phyloP scores from a whole-genome alignment of 1,284 basidiomycete species.

The Tilletiaria anomala region DNA sequence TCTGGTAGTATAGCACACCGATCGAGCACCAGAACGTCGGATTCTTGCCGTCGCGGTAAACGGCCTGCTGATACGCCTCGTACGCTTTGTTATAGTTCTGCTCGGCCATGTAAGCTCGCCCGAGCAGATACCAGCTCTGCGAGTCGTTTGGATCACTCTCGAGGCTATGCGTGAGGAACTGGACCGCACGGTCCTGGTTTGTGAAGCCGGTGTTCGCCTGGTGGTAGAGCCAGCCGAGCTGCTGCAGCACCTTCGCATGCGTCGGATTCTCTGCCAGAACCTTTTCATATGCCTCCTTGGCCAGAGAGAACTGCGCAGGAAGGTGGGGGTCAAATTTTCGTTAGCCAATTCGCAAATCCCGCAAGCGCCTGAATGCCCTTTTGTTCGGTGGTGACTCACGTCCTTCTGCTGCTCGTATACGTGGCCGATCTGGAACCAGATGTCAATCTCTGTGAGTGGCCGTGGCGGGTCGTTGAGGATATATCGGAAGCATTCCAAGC shows the following conservation, averaged over 20 bases:
- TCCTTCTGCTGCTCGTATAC: slow-evolving; percentile 95
- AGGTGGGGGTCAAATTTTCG: slow-evolving; percentile 12
- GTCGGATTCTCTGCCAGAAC: slow-evolving; percentile 82
- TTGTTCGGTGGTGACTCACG: slow-evolving; percentile 48
- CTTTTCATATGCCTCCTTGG: slow-evolving; percentile 92
- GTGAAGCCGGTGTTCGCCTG: slow-evolving; percentile 85
- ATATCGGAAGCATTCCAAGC: slow-evolving; percentile 57
- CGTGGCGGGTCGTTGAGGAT: slow-evolving; percentile 88
- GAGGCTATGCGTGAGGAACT: slow-evolving; percentile 74
- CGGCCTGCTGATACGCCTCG: slow-evolving; percentile 97
- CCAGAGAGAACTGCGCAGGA: slow-evolving; percentile 57
- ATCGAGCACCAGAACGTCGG: slow-evolving; percentile 99
- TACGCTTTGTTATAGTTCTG: slow-evolving; percentile 99
- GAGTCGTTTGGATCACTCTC: slow-evolving; percentile 74
- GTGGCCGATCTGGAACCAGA: slow-evolving; percentile 99
- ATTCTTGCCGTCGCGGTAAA: slow-evolving; percentile 94
- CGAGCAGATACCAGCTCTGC: slow-evolving; percentile 96
- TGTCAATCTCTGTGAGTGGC: slow-evolving; percentile 89
- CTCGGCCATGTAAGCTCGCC: slow-evolving; percentile 96
- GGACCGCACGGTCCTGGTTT: slow-evolving; percentile 84
- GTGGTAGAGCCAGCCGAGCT: slow-evolving; percentile 93
- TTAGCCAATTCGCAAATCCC: too few species aligned
- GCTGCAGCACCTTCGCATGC: slow-evolving; percentile 93
- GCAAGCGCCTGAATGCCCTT: background rate
- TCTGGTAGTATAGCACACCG: slow-evolving; percentile 97